Percentiles rank a stretch among this genome's conserved stretches.
phyloP scores from a whole-genome alignment of 108 stramenopile species.

The Skeletonema menzelii region DNA sequence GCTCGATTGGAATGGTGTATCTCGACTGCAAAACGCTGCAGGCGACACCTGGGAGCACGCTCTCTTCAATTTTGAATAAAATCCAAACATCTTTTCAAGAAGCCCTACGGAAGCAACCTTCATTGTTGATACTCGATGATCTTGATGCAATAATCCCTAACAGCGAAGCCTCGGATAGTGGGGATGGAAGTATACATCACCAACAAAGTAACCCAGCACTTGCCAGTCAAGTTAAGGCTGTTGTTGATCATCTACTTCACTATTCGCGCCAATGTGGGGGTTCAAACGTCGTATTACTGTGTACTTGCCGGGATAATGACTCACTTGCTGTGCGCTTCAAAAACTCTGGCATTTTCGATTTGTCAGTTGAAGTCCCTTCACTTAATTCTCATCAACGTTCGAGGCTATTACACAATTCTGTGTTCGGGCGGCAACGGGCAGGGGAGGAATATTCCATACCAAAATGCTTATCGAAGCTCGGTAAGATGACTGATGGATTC shows the following conservation, averaged over 20 bases:
- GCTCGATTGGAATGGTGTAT: slow-evolving; percentile 49
- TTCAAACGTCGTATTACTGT: slow-evolving; percentile 24
- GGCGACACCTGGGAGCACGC: slow-evolving; percentile 26
- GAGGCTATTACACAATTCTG: slow-evolving; percentile 13
- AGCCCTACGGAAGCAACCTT: slow-evolving; percentile 23
- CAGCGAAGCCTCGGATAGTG: slow-evolving; percentile 36
- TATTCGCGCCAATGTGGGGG: slow-evolving; percentile 9
- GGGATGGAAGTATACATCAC: slow-evolving; percentile 51
- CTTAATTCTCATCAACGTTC: slow-evolving; percentile 27
- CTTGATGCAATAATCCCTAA: slow-evolving; percentile 75
- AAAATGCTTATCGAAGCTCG: slow-evolving; percentile 28
- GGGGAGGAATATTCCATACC: slow-evolving; percentile 1
- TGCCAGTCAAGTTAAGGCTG: slow-evolving; percentile 69
- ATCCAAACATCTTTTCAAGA: slow-evolving; percentile 12
- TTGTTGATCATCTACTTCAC: slow-evolving; percentile 59
- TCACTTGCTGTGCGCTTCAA: slow-evolving; percentile 28
- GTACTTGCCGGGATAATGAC: slow-evolving; percentile 38
- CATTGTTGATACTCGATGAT: slow-evolving; percentile 73
- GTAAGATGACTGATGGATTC: slow-evolving; percentile 56
- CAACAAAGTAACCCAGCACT: slow-evolving; percentile 64
- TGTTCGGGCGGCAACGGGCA: background rate
- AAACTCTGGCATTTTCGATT: slow-evolving; percentile 33
- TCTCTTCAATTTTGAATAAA: slow-evolving; percentile 28
- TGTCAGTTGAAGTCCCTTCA: slow-evolving; percentile 36
- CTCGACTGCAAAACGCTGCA: slow-evolving; percentile 75